A percentile compares a stretch with the other conserved stretches of the same genome.
These are phyloP conservation scores for Xylariaceae sp. DNA, from an alignment of 2,329 filamentous ascomycete genomes.

Conservation along the genomic window DNA sequence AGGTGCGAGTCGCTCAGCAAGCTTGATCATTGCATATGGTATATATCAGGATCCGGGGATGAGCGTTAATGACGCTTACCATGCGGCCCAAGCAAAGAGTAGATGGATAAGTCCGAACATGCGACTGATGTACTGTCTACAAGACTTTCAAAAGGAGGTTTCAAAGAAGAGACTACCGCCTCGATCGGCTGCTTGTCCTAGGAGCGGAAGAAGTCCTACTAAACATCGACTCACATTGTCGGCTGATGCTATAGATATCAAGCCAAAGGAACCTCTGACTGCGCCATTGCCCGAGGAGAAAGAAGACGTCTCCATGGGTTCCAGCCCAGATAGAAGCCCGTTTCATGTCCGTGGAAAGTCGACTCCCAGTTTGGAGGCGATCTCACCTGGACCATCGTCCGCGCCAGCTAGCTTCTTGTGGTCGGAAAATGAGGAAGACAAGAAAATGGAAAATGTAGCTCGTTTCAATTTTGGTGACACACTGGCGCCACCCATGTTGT, in stretches of 20 bases:
- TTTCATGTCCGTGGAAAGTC: conserved; percentile 60
- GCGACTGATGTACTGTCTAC: conserved; percentile 88
- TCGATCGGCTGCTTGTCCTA: conserved; percentile 56
- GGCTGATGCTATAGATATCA: conserved; percentile 61
- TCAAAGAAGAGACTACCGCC: conserved; percentile 56
- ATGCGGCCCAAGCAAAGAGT: conserved; percentile 80
- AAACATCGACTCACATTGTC: conserved; percentile 68
- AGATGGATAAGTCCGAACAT: conserved; percentile 92
- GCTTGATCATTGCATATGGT: conserved; percentile 85
- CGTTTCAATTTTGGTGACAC: conserved; percentile 49
- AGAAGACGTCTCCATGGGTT: conserved; percentile 49
- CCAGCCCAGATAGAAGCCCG: conserved; percentile 52
- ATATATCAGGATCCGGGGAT: conserved; percentile 78
- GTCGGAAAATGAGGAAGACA: conserved; percentile 56
- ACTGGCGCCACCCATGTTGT: conserved; percentile 47
- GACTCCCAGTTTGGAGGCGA: conserved; percentile 55
- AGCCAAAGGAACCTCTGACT: conserved; percentile 64
- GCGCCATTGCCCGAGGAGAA: conserved; percentile 66
- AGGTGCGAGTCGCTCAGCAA: conserved; percentile 83
- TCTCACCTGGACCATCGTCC: conserved; percentile 70
- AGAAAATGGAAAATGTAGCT: conserved; percentile 48
- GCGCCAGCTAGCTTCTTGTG: conserved; percentile 70
- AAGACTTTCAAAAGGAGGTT: conserved; percentile 76
- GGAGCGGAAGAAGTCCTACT: conserved; percentile 60
- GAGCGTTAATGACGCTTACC: conserved; percentile 83